Evolutionary conservation across 345 rosid species (phyloP).

Genomic region (Dovyalis caffra): DNA sequence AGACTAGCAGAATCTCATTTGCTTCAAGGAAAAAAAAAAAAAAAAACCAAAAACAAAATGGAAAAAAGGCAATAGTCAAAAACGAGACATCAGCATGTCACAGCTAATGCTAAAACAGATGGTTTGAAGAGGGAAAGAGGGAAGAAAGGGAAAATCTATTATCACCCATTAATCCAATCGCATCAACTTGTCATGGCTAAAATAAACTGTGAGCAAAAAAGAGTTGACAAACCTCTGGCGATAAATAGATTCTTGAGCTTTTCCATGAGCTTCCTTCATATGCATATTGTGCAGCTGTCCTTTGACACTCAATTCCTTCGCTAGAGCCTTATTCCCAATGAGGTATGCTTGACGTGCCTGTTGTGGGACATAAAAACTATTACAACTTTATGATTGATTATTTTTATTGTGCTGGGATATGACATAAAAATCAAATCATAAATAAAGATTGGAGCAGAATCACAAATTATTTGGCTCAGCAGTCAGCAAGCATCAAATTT

Average conservation of each 20-base stretch:
- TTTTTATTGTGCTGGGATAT: neutral
- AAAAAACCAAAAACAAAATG: too few relatives aligned
- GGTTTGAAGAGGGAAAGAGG: neutral
- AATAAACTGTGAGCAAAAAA: constrained; percentile 11
- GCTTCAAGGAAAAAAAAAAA: neutral
- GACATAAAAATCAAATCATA: neutral
- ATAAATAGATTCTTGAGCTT: constrained; percentile 92
- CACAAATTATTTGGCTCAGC: neutral
- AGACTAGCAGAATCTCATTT: neutral
- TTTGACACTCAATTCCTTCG: constrained; percentile 88
- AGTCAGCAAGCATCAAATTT: neutral
- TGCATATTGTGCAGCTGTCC: constrained; percentile 89
- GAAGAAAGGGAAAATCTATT: neutral
- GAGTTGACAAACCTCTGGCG: constrained; percentile 74
- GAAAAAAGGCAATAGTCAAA: neutral
- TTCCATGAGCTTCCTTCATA: constrained; percentile 96
- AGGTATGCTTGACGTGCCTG: constrained; percentile 94
- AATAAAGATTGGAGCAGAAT: constrained; percentile 2
- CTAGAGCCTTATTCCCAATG: constrained; percentile 86
- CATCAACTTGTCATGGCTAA: neutral
- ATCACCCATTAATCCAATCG: neutral
- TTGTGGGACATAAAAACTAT: constrained; percentile 14
- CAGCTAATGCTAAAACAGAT: neutral
- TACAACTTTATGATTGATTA: neutral
- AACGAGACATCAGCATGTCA: neutral